These are phyloP conservation scores for Pleoardoris graminearum DNA, from an alignment of 2,329 filamentous ascomycete genomes.

Conservation along the genomic window DNA sequence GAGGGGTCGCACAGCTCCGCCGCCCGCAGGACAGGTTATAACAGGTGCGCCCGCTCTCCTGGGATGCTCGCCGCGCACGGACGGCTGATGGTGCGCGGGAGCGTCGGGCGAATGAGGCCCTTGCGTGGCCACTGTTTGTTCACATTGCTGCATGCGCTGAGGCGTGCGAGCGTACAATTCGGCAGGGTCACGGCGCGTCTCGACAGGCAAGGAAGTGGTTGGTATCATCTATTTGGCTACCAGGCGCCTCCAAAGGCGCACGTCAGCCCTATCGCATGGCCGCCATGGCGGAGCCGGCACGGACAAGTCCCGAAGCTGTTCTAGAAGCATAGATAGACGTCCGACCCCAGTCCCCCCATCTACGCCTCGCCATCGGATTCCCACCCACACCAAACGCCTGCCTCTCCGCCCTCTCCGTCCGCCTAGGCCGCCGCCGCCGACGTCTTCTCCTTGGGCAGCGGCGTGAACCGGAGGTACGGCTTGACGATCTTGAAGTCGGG, in stretches of 20 bases:
- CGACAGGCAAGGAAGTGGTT: not conserved
- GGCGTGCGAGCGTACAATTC: too few species aligned
- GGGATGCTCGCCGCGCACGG: conserved; percentile 12
- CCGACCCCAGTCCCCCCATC: conserved; percentile 9
- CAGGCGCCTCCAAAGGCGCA: conserved; percentile 7
- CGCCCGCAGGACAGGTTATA: conserved; percentile 4
- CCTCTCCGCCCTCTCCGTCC: conserved; percentile 4
- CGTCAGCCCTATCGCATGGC: conserved; percentile 21
- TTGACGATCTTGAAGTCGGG: conserved; percentile 64
- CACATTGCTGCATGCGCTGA: not conserved
- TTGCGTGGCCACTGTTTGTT: not conserved
- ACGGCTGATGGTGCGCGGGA: conserved; percentile 5
- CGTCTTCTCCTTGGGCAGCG: conserved; percentile 62
- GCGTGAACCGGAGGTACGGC: conserved; percentile 64
- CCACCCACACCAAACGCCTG: conserved; percentile 1
- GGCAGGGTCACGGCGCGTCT: not conserved
- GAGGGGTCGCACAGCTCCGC: conserved; percentile 10
- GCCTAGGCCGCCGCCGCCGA: conserved; percentile 51
- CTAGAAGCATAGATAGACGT: conserved; percentile 27
- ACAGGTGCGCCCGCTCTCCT: conserved; percentile 9
- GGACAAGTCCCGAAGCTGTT: conserved; percentile 19
- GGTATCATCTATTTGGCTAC: conserved; percentile 7
- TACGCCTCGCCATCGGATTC: conserved; percentile 4
- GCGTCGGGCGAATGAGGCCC: conserved; percentile 5
- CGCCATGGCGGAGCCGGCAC: conserved; percentile 7